Conservation (phyloP, 805 yeast genomes). For the Candida silvicultrix region DNA sequence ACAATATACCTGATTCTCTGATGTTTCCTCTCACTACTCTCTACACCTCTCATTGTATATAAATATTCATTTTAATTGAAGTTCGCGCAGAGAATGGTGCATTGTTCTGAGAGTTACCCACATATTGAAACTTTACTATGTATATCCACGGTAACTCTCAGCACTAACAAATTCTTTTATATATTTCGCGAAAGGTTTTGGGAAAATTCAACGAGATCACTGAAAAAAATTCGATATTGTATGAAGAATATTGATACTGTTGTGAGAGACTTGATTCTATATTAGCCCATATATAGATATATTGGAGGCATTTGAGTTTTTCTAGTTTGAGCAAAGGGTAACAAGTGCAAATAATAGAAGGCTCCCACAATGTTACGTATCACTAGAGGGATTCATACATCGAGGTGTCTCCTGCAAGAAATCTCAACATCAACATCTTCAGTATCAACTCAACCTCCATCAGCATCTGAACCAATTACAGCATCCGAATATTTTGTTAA, state of each 20-base stretch:
- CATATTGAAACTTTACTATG: neutral
- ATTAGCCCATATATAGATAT: too few relatives aligned
- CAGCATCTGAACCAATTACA: constrained; percentile 11
- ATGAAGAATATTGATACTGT: neutral
- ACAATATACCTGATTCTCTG: too few relatives aligned
- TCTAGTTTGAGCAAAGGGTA: too few relatives aligned
- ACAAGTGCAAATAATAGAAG: neutral
- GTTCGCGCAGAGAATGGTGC: too few relatives aligned
- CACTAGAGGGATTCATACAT: constrained; percentile 10
- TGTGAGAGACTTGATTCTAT: neutral
- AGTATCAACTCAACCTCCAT: neutral
- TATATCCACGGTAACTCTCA: constrained; percentile 2
- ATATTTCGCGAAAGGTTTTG: neutral
- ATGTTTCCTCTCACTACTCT: too few relatives aligned
- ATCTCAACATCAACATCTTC: neutral
- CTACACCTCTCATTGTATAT: too few relatives aligned
- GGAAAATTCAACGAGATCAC: neutral
- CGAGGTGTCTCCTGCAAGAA: constrained; percentile 8
- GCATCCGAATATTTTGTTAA: constrained; percentile 2
- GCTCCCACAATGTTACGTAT: constrained; percentile 11
- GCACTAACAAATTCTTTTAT: constrained; percentile 7
- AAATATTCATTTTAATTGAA: too few relatives aligned
- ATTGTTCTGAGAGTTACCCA: constrained; percentile 5
- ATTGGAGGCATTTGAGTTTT: too few relatives aligned
- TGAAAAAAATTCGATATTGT: constrained; percentile 1